Percentiles rank a stretch among this genome's conserved stretches.
These are phyloP conservation scores for Hylodesmum podocarpum DNA, from an alignment of 306 rosid species.

Conservation along the genomic window DNA sequence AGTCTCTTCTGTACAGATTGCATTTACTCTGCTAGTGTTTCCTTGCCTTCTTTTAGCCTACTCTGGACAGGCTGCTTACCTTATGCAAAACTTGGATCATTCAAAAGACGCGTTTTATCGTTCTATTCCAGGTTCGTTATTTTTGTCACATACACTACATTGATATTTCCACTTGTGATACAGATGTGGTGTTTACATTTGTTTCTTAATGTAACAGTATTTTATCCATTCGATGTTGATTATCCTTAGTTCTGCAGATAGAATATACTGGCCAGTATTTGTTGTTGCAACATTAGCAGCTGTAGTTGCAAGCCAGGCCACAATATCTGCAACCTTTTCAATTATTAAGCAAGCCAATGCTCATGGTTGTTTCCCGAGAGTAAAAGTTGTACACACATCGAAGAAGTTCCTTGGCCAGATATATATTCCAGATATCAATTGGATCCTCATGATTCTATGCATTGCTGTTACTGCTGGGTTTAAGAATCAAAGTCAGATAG, in stretches of 20 bases:
- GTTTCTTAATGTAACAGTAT: too few species aligned
- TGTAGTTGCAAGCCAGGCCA: conserved; percentile 92
- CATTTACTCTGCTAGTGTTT: conserved; percentile 85
- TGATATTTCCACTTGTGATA: neutral
- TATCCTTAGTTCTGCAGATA: conserved; percentile 43
- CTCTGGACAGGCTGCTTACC: conserved; percentile 96
- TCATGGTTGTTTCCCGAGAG: conserved; percentile 93
- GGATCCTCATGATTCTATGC: conserved; percentile 97
- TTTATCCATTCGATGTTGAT: too few species aligned
- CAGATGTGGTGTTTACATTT: neutral
- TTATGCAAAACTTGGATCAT: conserved; percentile 51
- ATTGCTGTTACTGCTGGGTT: conserved; percentile 93
- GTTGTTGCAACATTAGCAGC: conserved; percentile 91
- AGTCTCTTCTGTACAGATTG: conserved; percentile 91
- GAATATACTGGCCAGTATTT: conserved; percentile 91
- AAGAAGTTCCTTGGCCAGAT: conserved; percentile 76
- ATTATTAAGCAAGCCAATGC: conserved; percentile 93
- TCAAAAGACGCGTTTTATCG: conserved; percentile 61
- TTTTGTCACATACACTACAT: neutral
- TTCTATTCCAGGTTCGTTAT: conserved; percentile 89
- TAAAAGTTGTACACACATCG: conserved; percentile 88
- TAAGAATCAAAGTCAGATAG: conserved; percentile 80
- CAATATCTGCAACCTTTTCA: conserved; percentile 85
- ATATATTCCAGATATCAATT: conserved; percentile 86
- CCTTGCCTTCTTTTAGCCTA: conserved; percentile 97